A percentile compares a stretch with the other conserved stretches of the same genome.
Evolutionary conservation across 805 yeast genomes (phyloP).

Genomic region (Nakazawaea wyomingensis): DNA sequence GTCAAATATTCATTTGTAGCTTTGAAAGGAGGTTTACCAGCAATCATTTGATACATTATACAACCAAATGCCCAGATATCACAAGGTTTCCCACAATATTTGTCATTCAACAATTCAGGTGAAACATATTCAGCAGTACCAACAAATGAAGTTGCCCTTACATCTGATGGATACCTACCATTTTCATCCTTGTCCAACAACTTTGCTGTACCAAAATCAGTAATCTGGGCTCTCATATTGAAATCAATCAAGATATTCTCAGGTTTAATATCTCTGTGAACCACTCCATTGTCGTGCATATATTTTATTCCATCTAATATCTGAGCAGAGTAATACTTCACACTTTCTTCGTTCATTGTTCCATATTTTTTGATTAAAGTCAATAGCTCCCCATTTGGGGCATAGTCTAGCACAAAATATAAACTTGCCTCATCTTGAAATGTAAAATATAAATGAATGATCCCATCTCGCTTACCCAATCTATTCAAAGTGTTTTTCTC

Average conservation of each 20-base stretch:
- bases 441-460: conserved; percentile 67
- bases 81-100: conserved; percentile 57
- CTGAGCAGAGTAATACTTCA: conserved; percentile 67
- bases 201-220: conserved; percentile 85
- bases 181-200: conserved; percentile 49
- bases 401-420: conserved; percentile 74
- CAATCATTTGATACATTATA: conserved; percentile 56
- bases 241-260: conserved; percentile 69
- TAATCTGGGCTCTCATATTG: conserved; percentile 57
- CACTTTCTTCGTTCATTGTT: conserved; percentile 65
- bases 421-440: conserved; percentile 73
- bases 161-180: conserved; percentile 59
- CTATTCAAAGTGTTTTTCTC: conserved; percentile 83
- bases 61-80: conserved; percentile 64
- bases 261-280: conserved; percentile 81
- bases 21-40: conserved; percentile 73
- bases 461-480: conserved; percentile 54
- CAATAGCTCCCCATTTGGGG: conserved; percentile 73
- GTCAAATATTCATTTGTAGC: conserved; percentile 79
- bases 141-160: conserved; percentile 74
- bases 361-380: conserved; percentile 63
- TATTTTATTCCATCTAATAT: conserved; percentile 65
- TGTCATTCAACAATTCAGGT: conserved; percentile 74
- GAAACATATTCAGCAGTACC: conserved; percentile 98
- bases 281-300: conserved; percentile 70